phyloP scores from a whole-genome alignment of 2,329 filamentous ascomycete species.

The Pseudogymnoascus pannorum region DNA sequence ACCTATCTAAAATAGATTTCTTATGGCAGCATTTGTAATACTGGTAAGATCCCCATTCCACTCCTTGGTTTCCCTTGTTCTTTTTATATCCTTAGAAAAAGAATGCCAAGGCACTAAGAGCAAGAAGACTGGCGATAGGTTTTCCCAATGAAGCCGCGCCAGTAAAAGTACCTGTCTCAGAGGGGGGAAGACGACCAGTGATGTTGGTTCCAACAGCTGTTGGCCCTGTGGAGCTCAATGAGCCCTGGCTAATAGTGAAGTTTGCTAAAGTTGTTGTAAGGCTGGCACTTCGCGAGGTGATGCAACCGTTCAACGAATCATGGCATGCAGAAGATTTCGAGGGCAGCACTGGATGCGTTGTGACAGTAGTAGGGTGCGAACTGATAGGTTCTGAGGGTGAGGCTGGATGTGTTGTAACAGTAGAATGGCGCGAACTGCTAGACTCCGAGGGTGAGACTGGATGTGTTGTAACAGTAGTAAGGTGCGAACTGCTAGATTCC shows the following conservation, averaged over 20 bases:
- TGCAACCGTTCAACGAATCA: neutral
- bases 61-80: neutral
- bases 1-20: neutral
- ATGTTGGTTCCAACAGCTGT: neutral
- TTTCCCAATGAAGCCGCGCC: neutral
- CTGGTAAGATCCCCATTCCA: neutral
- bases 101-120: neutral
- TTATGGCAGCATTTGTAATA: neutral
- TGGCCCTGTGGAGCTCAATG: neutral
- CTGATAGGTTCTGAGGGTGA: too few relatives aligned
- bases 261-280: neutral
- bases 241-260: neutral
- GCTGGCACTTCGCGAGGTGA: neutral
- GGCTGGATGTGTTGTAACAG: neutral
- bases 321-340: neutral
- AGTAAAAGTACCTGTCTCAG: neutral
- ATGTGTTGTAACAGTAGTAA: neutral
- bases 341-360: neutral
- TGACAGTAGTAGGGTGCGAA: neutral
- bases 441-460: neutral
- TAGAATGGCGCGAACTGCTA: neutral
- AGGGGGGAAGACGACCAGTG: neutral
- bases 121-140: neutral
- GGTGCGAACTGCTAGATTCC: neutral
- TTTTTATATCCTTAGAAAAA: neutral